Conservation (phyloP, 306 rosid genomes). For the Arachis stenosperma region DNA sequence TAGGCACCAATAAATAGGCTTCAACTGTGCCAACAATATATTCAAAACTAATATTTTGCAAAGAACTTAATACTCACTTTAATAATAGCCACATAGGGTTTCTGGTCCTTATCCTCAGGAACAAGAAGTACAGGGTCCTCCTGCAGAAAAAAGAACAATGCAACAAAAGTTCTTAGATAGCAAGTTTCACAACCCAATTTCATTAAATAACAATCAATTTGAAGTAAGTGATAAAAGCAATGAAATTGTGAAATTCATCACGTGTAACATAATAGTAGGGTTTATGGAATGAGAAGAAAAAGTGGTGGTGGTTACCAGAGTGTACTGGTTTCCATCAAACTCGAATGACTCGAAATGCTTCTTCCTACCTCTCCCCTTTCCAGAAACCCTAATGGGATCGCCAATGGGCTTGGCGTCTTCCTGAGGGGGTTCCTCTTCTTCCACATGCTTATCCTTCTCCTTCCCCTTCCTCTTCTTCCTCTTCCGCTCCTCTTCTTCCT, state of each 20-base stretch:
- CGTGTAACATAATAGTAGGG: background rate
- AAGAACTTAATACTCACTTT: constrained; percentile 56
- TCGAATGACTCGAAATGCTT: constrained; percentile 68
- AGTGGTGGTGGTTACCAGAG: constrained; percentile 43
- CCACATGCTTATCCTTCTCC: constrained; percentile 35
- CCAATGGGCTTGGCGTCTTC: constrained; percentile 92
- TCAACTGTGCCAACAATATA: constrained; percentile 7
- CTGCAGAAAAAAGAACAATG: constrained; percentile 48
- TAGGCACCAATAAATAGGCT: background rate
- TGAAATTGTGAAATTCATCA: background rate
- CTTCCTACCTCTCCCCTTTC: constrained; percentile 70
- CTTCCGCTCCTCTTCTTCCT: constrained; percentile 6
- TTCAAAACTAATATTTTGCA: background rate
- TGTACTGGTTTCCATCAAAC: constrained; percentile 70
- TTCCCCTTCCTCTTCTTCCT: constrained; percentile 16
- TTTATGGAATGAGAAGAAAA: no score
- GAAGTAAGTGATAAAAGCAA: background rate
- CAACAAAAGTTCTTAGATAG: constrained; percentile 1
- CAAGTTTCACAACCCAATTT: constrained; percentile 27
- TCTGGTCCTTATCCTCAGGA: constrained; percentile 73
- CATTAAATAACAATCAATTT: constrained; percentile 22
- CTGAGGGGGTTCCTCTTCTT: constrained; percentile 54
- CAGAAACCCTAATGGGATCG: constrained; percentile 63
- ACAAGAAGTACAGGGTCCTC: constrained; percentile 97
- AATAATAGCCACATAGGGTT: constrained; percentile 93